Base-by-base conservation (phyloP, 2,329 filamentous ascomycete genomes). In the Exophiala mesophila region DNA sequence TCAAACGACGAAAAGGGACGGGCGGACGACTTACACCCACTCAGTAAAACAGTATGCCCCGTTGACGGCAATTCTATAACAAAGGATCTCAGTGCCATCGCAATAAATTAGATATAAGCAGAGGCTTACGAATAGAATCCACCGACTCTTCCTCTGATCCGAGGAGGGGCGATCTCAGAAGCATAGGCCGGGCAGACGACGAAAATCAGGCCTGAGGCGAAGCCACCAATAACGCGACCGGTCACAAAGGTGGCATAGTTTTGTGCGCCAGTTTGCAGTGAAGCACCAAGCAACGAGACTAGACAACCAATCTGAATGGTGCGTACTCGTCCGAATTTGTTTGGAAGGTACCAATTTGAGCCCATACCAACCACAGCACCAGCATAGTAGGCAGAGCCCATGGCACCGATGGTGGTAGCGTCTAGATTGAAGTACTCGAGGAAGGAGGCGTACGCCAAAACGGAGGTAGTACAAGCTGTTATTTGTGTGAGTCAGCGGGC, bases 201-300 rank as follows among this genome's bases (percentile, higher is more conserved):
- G 29, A 46, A 41, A 13, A 46, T 15, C 24, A 46, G 23, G 21
- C 44, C 45, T 9, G 33, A 33, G 6, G 36, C 41, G 3, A 48
- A 26, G 4, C 45, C 45, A 4, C 35, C 36, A 20, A 48, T 35
- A 18, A 45, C 26, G 31, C 45, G 41, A 3, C 31, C 37, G n/a
- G 37, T 30, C 10, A 45, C 16, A 15, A 48, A 31, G 36, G 44
- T 41, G 9, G 17, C 40, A 13, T 36, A 34, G 26, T 44, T 47
- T n/a, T 47, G 45, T 20, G 45, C 45, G 6, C 34, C 40, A 19
- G 42, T 36, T 19, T 45, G 42, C 8, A 45, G 5, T 7, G 28
- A 8, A 5, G 29, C 41, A 17, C 36, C 41, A 13, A 40, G 9
- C 8, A 39, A 13, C 6, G 39, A 23, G 31, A 36, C 3, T 12